phyloP scores from a whole-genome alignment of 805 yeast genomes.

The Zygoascus flipseniorum region DNA sequence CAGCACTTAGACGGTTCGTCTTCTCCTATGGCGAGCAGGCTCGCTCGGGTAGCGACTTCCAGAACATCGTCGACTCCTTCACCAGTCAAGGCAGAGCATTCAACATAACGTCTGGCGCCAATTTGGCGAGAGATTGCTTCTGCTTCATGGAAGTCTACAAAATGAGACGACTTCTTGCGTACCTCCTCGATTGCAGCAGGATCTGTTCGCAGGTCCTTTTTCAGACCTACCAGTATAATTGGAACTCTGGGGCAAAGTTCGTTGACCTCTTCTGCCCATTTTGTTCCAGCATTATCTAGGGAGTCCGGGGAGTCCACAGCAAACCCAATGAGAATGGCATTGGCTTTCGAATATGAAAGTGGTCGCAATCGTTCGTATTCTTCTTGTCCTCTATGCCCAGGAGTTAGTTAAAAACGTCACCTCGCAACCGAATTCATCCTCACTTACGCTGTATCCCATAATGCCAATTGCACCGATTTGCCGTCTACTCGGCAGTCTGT shows the following conservation, averaged over 20 bases:
- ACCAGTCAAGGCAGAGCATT: slow-evolving; percentile 87
- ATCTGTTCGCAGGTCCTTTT: slow-evolving; percentile 62
- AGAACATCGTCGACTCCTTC: slow-evolving; percentile 93
- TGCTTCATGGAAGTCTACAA: slow-evolving; percentile 42
- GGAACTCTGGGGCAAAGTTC: slow-evolving; percentile 78
- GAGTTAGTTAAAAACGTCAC: background rate
- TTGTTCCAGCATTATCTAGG: slow-evolving; percentile 66
- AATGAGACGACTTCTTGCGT: slow-evolving; percentile 43
- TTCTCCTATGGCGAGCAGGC: slow-evolving; percentile 39
- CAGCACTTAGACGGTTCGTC: slow-evolving; percentile 16
- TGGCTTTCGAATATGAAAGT: slow-evolving; percentile 77
- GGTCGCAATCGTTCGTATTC: slow-evolving; percentile 89
- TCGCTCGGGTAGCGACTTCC: slow-evolving; percentile 82
- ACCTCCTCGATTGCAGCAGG: slow-evolving; percentile 28
- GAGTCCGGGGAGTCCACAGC: slow-evolving; percentile 82
- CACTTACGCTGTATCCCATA: slow-evolving; percentile 82
- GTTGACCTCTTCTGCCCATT: slow-evolving; percentile 82
- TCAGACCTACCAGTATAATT: slow-evolving; percentile 69
- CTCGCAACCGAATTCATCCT: background rate
- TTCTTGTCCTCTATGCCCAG: slow-evolving; percentile 58
- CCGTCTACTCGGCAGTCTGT: slow-evolving; percentile 94
- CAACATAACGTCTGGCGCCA: slow-evolving; percentile 77
- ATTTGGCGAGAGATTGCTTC: slow-evolving; percentile 64
- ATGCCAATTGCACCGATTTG: slow-evolving; percentile 74
- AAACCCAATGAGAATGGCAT: slow-evolving; percentile 77